Base-by-base conservation (phyloP, 2,329 filamentous ascomycete species). In the Aplosporella prunicola region DNA sequence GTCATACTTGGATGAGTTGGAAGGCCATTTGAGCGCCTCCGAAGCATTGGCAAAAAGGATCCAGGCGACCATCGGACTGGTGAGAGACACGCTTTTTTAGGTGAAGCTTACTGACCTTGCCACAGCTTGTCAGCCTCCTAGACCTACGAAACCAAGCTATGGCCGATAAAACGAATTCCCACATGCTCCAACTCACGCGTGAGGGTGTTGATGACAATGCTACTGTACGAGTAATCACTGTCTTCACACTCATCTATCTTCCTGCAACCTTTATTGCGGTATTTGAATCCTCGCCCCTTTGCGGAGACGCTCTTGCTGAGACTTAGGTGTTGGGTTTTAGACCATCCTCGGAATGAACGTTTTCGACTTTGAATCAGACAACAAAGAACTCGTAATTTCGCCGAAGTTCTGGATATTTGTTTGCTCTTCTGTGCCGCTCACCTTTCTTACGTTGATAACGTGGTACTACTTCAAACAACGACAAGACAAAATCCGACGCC, bases 241-340 rank as follows among this genome's bases (percentile, higher is more conserved):
- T 48, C 9, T 44, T 33, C 26, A 45, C 46, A 6, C 17, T 48
- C 25, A 46, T 48, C 17, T 48, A 48, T 28, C 39, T 48, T 1
- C 46, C 46, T 5, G 39, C 45, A 6, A 44, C 43, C 2, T 48
- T 47, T 35, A 45, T 40, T 24, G 45, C 45, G 2, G 40, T 41
- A 2, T 15, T 38, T 31, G n/a, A 3, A n/a, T 7, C 11, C 13
- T 5, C 2, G 7, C 3, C 25, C 13, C 5, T 9, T 1, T 9
- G 4, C 14, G 5, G 11, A 22, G 13, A 4, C 3, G 3, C 3
- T n/a, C 14, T 18, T 28, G 20, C 22, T 31, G 9, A 18, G 4
- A 14, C 2, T 10, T 27, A 2, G n/a, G 23, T 9, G 9, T 15
- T 15, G 18, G 5, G 15, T 15, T 5, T 15, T 5, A 30, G 43